Conservation (phyloP, 1,284 basidiomycete species). For the Fomes fomentarius region DNA sequence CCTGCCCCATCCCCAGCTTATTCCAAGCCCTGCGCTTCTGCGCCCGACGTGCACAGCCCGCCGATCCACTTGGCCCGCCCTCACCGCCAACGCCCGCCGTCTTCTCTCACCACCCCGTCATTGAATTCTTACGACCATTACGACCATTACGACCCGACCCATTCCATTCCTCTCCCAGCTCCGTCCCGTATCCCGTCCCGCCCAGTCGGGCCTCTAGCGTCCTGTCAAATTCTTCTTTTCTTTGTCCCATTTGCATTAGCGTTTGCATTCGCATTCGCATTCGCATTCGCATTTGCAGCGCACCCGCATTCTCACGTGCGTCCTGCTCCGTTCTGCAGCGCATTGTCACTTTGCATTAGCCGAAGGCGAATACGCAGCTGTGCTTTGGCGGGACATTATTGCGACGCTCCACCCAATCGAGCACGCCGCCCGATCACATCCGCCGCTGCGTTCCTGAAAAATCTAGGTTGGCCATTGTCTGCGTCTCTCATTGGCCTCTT, state of each 20-base stretch:
- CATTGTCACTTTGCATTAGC: too few relatives aligned
- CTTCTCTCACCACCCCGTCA: background rate
- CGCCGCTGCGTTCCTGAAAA: slow-evolving; percentile 22
- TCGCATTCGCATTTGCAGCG: background rate
- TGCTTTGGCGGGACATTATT: slow-evolving; percentile 15
- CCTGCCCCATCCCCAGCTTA: background rate
- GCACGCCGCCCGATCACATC: slow-evolving; percentile 22
- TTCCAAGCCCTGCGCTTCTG: slow-evolving; percentile 1
- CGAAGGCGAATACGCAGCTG: too few relatives aligned
- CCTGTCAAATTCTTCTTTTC: background rate
- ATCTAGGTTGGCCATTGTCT: slow-evolving; percentile 13
- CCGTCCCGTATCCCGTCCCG: slow-evolving; percentile 3
- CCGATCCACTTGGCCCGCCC: slow-evolving; percentile 12
- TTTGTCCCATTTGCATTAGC: background rate
- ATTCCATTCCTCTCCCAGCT: slow-evolving; percentile 10
- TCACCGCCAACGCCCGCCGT: background rate
- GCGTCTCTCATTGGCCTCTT: slow-evolving; percentile 15
- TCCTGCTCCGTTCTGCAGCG: too few relatives aligned
- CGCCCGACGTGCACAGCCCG: slow-evolving; percentile 20
- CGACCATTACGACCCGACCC: slow-evolving; percentile 20
- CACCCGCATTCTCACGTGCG: too few relatives aligned
- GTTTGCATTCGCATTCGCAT: background rate
- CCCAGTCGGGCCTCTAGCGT: background rate
- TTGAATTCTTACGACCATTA: too few relatives aligned
- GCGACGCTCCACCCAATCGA: slow-evolving; percentile 15